phyloP scores from a whole-genome alignment of 129 eudicot species.

The Deinandra increscens region DNA sequence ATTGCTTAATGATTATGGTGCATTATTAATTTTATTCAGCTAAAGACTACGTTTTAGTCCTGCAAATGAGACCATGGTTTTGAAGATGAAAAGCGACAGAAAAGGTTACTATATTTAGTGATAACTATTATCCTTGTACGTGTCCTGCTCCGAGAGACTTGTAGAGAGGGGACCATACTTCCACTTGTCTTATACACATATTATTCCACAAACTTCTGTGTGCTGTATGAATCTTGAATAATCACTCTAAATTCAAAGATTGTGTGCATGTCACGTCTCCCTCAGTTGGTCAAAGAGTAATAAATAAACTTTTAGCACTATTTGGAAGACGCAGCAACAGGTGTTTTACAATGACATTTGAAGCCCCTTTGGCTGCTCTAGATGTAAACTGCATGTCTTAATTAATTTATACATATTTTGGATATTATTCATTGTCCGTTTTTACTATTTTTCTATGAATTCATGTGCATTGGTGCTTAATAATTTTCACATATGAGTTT shows the following conservation, averaged over 20 bases:
- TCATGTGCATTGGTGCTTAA: too few species aligned
- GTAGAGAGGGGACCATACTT: conserved; percentile 37
- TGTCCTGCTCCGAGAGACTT: conserved; percentile 23
- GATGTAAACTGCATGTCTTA: too few species aligned
- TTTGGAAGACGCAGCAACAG: conserved; percentile 7
- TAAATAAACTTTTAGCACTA: conserved; percentile 19
- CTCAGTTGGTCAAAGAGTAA: conserved; percentile 29
- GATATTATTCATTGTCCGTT: too few species aligned
- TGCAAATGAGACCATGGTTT: conserved; percentile 20
- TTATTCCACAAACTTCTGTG: conserved; percentile 32
- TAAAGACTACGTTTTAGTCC: conserved; percentile 20
- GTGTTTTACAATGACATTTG: neutral
- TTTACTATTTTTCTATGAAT: too few species aligned
- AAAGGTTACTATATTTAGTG: conserved; percentile 31
- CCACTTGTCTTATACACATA: conserved; percentile 37
- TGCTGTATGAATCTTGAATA: conserved; percentile 30
- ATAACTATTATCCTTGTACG: conserved; percentile 19
- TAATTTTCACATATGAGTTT: too few species aligned
- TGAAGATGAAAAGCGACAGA: conserved; percentile 17
- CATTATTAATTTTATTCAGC: conserved; percentile 6
- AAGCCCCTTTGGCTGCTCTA: too few species aligned
- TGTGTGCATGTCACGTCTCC: conserved; percentile 28
- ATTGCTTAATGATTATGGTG: conserved; percentile 23
- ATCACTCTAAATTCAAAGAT: conserved; percentile 33
- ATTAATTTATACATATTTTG: too few species aligned